Base-by-base conservation (phyloP, 306 rosid genomes). In the Casuarina equisetifolia region DNA sequence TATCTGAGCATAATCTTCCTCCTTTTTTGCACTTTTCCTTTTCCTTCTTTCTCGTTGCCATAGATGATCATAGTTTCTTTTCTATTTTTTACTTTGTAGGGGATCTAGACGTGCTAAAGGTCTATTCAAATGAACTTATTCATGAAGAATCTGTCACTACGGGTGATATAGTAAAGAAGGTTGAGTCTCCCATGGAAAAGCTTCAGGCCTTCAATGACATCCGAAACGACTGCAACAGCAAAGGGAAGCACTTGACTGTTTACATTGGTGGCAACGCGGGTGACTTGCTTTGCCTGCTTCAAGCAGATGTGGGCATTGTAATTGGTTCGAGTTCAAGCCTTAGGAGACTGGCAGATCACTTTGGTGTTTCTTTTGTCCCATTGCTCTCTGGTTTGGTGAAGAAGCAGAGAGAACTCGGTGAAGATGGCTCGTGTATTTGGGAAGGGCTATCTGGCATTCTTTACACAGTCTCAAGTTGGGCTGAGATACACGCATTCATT, bases 221-320 rank as follows among this genome's bases (percentile, higher is more conserved):
- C 69, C 36, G 91, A 84, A 76, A 82, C 63, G 83, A 57, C 51
- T 80, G 76, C 76, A 73, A 66, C 12, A 82, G 69, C 45, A 84
- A 86, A 73, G 83, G 73, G 79, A 89, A 84, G 86, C 91, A 84
- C 63, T 70, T 90, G 72, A 91, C 93, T 6, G 74, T 93, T 48
- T 96, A 96, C 86, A 76, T 96, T 4, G 99, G 99, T 75, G 98
- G 91, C 80, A 89, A 97, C 0, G 91, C 91, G 62, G 99, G 99
- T 17, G 99, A 96, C 89, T 77, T 96, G 76, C 96, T 96, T 70
- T 93, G 97, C 80, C 91, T 96, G 70, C 97, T 96, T 9, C 92
- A 93, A 85, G 99, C 99, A 43, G 99, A 96, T 85, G 76, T 96
- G 54, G 99, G 99, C 76, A 96, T 96, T 74, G 96, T 91, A 66